Evolutionary conservation across 768 basidiomycete genomes (phyloP).

Genomic region (Suillus brevipes): DNA sequence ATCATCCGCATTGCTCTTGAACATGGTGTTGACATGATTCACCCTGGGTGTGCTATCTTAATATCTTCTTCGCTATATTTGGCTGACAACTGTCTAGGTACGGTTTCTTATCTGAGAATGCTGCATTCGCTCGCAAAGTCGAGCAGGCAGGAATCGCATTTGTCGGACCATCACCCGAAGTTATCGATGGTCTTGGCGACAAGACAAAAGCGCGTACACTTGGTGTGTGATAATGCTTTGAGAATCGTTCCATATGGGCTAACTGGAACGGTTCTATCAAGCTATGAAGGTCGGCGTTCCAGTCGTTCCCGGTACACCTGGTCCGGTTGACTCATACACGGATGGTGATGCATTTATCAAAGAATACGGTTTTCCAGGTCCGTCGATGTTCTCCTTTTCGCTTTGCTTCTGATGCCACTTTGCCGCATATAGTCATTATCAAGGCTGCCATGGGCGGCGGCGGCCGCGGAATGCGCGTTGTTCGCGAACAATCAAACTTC

Average conservation of each 20-base stretch:
- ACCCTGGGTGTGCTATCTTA: conserved; percentile 71
- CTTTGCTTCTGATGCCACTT: conserved; percentile 9
- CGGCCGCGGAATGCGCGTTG: conserved; percentile 98
- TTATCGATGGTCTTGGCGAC: conserved; percentile 96
- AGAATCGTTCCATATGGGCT: conserved; percentile 6
- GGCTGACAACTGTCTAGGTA: conserved; percentile 54
- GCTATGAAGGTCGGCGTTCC: conserved; percentile 92
- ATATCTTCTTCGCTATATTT: conserved; percentile 8
- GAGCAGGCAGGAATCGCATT: conserved; percentile 97
- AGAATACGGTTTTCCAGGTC: conserved; percentile 93
- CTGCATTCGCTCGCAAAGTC: conserved; percentile 94
- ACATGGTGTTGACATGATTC: conserved; percentile 99
- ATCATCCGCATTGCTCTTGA: conserved; percentile 96
- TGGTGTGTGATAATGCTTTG: conserved; percentile 44
- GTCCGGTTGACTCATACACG: conserved; percentile 76
- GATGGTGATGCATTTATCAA: conserved; percentile 89
- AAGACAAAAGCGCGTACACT: conserved; percentile 96
- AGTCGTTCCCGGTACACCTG: conserved; percentile 98
- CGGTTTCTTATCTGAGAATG: conserved; percentile 97
- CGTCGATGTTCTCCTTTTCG: conserved; percentile 16
- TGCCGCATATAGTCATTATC: conserved; percentile 76
- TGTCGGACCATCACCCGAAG: conserved; percentile 92
- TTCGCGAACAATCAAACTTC: conserved; percentile 91
- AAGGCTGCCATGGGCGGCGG: conserved; percentile 99
- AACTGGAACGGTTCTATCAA: conserved; percentile 28